Evolutionary conservation across 1,139 yeast genomes (phyloP), one percentile per base, ranked within the genome.

Genomic region (Oligophagozyma castellii): DNA sequence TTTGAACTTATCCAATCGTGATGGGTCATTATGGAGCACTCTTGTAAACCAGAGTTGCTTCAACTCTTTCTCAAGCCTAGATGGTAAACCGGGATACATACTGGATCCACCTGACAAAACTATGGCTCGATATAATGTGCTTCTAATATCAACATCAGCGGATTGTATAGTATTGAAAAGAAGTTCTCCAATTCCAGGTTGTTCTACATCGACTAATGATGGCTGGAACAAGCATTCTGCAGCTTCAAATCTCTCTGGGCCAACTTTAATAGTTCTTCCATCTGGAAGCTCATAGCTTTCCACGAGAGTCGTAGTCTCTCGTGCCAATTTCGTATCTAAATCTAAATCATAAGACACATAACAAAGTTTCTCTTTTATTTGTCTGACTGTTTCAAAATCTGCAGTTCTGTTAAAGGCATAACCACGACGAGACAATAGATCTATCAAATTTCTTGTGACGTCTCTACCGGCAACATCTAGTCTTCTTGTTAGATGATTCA

Each of bases 201-300:
- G 95, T 60, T 89, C 98, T 35, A 81, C 83, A 55, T 86, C 98
- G n/a, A 89, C 95, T 44, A 89, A 67, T 46, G 76, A 74, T 31
- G 98, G 98, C 61, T 92, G 98, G 70, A 89, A 89, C 46, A 89
- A 66, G 61, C 98, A 89, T 58, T 89, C 98, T 21, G 98, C 95
- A 3, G 98, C 98, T 59, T 84, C 94, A 55, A 81, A 89, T 57
- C 98, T 70, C 58, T 89, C 98, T 19, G 92, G 80, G 3, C 98
- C 96, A 27, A 86, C 81, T 55, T 79, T 81, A 46, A 89, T 84
- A 23, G 80, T 73, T 56, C 98, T 72, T 31, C 98, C 98, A 57
- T 89, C 98, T 8, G 98, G 98, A 38, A 92, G 67, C 58, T 89
- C 95, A 55, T 81, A 86, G 36, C 70, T 70, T 53, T 86, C 93